phyloP scores from a whole-genome alignment of 1,284 basidiomycete species.

The Spongispora temasekensis region DNA sequence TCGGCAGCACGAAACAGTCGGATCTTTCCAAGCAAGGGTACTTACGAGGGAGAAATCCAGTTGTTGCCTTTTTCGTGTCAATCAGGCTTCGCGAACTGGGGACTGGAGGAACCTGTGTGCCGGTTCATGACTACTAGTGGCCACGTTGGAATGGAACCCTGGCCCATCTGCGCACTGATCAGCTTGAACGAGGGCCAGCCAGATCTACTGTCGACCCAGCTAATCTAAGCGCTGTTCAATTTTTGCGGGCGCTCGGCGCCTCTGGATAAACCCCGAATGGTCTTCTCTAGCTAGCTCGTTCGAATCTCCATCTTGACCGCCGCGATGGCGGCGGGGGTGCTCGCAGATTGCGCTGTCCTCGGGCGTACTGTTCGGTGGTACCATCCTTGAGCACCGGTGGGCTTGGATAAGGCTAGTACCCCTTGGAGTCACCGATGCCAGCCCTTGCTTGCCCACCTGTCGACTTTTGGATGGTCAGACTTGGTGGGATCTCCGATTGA shows the following conservation, averaged over 20 bases:
- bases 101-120: slow-evolving; percentile 2
- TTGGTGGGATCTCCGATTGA: no score
- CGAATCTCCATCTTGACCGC: slow-evolving; percentile 28
- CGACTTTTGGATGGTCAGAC: no score
- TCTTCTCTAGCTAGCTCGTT: slow-evolving; percentile 2
- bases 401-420: no score
- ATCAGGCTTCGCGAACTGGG: slow-evolving; percentile 8
- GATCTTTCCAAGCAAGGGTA: neutral
- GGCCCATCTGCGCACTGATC: slow-evolving; percentile 6
- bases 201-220: slow-evolving; percentile 22
- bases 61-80: slow-evolving; percentile 21
- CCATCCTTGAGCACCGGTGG: slow-evolving; percentile 15
- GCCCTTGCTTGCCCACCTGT: no score
- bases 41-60: neutral
- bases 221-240: slow-evolving; percentile 16
- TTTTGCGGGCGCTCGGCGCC: neutral
- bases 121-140: no score
- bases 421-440: no score
- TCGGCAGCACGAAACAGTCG: slow-evolving; percentile 9
- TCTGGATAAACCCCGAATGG: slow-evolving; percentile 1
- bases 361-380: slow-evolving; percentile 25
- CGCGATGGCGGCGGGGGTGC: slow-evolving; percentile 30
- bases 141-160: neutral
- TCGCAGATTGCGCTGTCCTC: slow-evolving; percentile 20
- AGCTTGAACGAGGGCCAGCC: neutral